Base-by-base conservation (phyloP, 768 basidiomycete genomes). In the Naganishia randhawae region DNA sequence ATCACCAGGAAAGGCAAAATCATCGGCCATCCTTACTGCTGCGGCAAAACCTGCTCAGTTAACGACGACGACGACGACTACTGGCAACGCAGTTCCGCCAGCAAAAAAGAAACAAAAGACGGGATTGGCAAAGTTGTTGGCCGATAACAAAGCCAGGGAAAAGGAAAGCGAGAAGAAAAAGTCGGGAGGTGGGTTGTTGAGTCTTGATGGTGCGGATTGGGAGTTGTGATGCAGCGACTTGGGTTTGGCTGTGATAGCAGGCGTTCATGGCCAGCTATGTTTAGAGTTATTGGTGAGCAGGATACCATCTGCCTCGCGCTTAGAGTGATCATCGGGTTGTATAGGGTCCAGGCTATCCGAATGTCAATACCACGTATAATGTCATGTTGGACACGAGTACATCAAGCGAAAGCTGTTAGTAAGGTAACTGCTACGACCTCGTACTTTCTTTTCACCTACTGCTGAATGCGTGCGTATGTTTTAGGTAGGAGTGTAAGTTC, bases 21-120 rank as follows among this genome's bases (percentile, higher is more conserved):
- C 63, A 27, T 13, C 45, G 22, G 19, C 37, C 31, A 61, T 16
- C 19, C 31, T 22, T 22, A 25, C 22, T 11, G 29, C 66, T 9
- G 35, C 29, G 1, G n/a, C 51, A 29, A 53, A 53, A 13, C 33
- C 69, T 27, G 14, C 64, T 10, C 65, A 45, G 1, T 17, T 41
- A 11, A 51, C 65, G 11, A 54, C 69, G 10, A n/a, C 52, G 5
- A 51, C 65, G 11, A 54, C 69, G 10, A n/a, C 69, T 16, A 50
- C 50, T 42, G 42, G 50, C 14, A 45, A 29, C 9, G 61, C 45
- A 2, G 22, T 52, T 27, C 48, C 55, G n/a, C 66, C 66, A 41
- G 14, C 54, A 29, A 69, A 64, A 42, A 66, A 65, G 57, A 70
- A 70, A 55, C 66, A 70, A 37, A 70, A 70, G 37, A 51, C 55